Base-by-base conservation (phyloP, 495 filamentous ascomycete species). In the Penicillium turbatum region DNA sequence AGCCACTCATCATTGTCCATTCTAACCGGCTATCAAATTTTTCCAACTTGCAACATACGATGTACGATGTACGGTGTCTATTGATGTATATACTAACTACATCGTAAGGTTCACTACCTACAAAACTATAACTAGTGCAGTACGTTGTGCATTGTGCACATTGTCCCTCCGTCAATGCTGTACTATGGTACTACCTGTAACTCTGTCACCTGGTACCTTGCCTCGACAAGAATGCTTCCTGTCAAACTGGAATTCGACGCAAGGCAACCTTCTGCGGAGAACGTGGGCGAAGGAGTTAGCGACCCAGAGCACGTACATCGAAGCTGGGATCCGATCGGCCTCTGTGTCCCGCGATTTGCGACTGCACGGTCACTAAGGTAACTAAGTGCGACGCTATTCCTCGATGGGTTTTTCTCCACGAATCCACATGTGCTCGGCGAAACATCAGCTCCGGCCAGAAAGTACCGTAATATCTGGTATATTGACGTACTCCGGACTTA, bases 311-410 rank as follows among this genome's bases (percentile, higher is more conserved):
- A 7, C 38, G 0, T 24, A 39, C 36, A 19, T 11, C 11, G 13
- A n/a, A n/a, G 16, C 16, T 21, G 17, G 37, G 38, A 40, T 35
- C 50, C 32, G 49, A 40, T 42, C 49, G 15, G 38, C 29, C 37
- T 16, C 37, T 36, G 42, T 24, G 26, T 56, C 53, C 53, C 53
- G 57, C 57, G 57, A 59, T 56, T 59, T 44, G 43, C 47, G 57
- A 35, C 35, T 42, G 38, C 53, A 56, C 51, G 49, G 53, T 47
- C 34, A 39, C 36, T 34, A 27, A 54, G 35, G 15, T 12, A 37
- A 31, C 30, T 31, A 31, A 44, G 47, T 63, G 56, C 57, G 48
- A 63, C 60, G 56, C 60, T 57, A 63, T 55, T 27, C 52, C 35
- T 13, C 1, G 30, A 31, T 9, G 48, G 50, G 43, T 48, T 46